These are phyloP conservation scores for Penicillium sp. DNA, from an alignment of 2,329 filamentous ascomycete species.

Conservation along the genomic window DNA sequence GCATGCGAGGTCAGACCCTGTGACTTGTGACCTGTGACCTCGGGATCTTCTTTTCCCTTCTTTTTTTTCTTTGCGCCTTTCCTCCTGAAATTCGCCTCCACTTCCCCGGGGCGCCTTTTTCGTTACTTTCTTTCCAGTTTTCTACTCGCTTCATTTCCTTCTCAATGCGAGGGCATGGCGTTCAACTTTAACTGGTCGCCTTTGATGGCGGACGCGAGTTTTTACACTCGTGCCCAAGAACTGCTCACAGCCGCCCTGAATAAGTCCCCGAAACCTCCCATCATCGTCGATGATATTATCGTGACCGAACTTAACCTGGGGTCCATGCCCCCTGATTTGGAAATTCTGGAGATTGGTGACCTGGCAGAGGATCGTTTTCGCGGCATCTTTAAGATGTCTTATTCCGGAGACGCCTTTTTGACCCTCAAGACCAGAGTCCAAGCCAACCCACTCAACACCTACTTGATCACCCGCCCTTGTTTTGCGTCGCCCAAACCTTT, in stretches of 20 bases:
- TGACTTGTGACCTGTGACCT: conserved; percentile 8
- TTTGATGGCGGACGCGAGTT: conserved; percentile 88
- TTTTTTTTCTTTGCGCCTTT: background rate
- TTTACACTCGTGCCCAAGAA: conserved; percentile 87
- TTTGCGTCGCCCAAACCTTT: conserved; percentile 93
- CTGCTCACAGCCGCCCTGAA: conserved; percentile 93
- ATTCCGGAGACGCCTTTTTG: conserved; percentile 90
- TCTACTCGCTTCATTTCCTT: conserved; percentile 12
- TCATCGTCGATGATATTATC: conserved; percentile 98
- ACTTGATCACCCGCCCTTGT: conserved; percentile 82
- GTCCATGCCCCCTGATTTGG: conserved; percentile 87
- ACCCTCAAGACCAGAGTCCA: conserved; percentile 95
- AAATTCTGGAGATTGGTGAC: conserved; percentile 97
- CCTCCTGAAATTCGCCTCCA: conserved; percentile 4
- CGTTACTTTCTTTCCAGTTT: background rate
- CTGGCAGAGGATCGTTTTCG: conserved; percentile 94
- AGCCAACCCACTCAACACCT: conserved; percentile 96
- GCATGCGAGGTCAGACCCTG: conserved; percentile 7
- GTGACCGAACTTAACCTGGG: conserved; percentile 97
- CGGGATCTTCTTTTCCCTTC: background rate
- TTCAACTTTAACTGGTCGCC: conserved; percentile 99
- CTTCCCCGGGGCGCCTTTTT: background rate
- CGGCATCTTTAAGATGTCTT: conserved; percentile 99
- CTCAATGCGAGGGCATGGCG: conserved; percentile 65
- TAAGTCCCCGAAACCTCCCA: conserved; percentile 95